These are phyloP conservation scores for Astrothelium subdiscretum DNA, from an alignment of 495 filamentous ascomycete species.

Conservation along the genomic window DNA sequence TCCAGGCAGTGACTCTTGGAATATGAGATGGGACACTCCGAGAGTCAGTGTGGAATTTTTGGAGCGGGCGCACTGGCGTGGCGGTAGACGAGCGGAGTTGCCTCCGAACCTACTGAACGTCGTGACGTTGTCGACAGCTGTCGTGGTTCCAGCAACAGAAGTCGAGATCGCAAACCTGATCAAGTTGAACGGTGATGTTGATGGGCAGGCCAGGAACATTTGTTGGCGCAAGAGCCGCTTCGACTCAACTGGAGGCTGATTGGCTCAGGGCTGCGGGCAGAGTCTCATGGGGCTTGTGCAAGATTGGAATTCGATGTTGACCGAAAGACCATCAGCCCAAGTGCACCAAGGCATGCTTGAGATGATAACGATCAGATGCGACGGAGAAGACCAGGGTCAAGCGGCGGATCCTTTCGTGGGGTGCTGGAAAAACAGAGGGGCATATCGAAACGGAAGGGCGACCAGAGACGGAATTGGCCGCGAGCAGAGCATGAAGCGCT, in stretches of 20 bases:
- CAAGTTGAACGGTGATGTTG: background rate
- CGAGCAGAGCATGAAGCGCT: background rate
- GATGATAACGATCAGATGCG: conserved; percentile 2
- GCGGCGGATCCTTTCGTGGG: background rate
- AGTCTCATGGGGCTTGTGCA: background rate
- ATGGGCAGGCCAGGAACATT: background rate
- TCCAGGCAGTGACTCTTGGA: background rate
- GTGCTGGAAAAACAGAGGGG: background rate
- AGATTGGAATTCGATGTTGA: background rate
- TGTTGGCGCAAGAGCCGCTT: background rate
- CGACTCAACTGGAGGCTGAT: background rate
- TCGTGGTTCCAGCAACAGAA: background rate
- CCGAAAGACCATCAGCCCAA: background rate
- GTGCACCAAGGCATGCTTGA: conserved; percentile 2
- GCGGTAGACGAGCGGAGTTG: background rate
- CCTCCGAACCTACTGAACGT: background rate
- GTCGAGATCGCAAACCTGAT: background rate
- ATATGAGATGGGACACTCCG: background rate
- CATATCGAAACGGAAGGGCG: background rate
- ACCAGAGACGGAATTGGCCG: background rate
- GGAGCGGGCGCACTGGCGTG: background rate
- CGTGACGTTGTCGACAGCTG: background rate
- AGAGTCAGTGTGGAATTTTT: background rate
- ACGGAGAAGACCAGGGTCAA: background rate
- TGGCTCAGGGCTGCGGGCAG: background rate